These are phyloP conservation scores for Kingdonia uniflora DNA, from an alignment of 164 flowering plant species.

Conservation along the genomic window DNA sequence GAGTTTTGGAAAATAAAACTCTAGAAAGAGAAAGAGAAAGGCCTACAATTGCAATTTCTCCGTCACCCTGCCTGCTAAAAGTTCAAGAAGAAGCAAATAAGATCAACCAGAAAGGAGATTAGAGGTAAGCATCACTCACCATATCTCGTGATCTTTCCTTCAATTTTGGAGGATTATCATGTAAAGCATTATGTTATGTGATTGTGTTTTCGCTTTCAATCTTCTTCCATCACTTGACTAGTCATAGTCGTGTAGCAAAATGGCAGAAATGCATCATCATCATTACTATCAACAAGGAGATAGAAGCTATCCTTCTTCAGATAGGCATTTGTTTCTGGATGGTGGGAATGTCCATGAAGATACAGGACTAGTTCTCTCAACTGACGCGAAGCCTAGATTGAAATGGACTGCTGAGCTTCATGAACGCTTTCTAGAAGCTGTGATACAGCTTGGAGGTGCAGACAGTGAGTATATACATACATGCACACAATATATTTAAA, in stretches of 20 bases:
- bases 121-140: background rate
- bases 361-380: constrained; percentile 89
- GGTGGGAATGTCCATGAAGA: constrained; percentile 58
- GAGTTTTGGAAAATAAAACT: background rate
- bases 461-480: constrained; percentile 55
- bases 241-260: constrained; percentile 10
- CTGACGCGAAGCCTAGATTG: constrained; percentile 92
- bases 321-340: constrained; percentile 63
- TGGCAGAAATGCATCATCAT: constrained; percentile 51
- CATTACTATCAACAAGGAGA: constrained; percentile 46
- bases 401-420: constrained; percentile 97
- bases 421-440: constrained; percentile 82
- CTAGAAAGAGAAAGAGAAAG: background rate
- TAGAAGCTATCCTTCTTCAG: constrained; percentile 44
- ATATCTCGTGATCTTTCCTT: background rate
- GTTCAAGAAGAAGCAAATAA: too few species aligned
- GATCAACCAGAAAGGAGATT: too few species aligned
- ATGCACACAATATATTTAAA: background rate
- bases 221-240: background rate
- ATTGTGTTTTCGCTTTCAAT: background rate
- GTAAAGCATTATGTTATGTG: background rate
- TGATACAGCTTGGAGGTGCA: constrained; percentile 90
- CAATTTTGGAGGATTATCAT: background rate
- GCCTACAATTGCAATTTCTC: too few species aligned
- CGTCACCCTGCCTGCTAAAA: too few species aligned